A percentile compares a stretch with the other conserved stretches of the same genome.
Evolutionary conservation across 176 grass and related monocot genomes (phyloP).

Genomic region (Tillandsia fasciculata): DNA sequence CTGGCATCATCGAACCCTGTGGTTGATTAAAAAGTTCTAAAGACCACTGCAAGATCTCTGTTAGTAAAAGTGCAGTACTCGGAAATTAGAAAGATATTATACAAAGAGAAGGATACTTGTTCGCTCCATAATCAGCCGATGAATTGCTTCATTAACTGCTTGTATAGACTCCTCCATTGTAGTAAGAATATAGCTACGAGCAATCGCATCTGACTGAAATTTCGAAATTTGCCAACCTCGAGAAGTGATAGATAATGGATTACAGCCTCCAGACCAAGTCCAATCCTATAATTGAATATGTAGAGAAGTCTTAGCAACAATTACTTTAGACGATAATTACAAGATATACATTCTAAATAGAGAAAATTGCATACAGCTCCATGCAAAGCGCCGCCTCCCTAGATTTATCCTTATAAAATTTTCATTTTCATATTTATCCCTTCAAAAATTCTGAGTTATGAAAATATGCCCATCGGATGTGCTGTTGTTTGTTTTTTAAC

Average conservation of each 20-base stretch:
- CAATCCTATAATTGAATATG: conserved; percentile 48
- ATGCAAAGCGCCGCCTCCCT: too few species aligned
- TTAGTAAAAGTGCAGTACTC: background rate
- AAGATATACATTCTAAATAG: background rate
- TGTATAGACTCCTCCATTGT: conserved; percentile 82
- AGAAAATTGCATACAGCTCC: background rate
- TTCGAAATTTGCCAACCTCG: conserved; percentile 60
- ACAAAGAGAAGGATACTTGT: conserved; percentile 51
- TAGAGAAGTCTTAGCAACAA: conserved; percentile 11
- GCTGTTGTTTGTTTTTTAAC: too few species aligned
- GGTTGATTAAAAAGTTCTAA: background rate
- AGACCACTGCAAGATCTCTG: background rate
- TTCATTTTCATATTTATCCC: too few species aligned
- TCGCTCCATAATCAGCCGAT: conserved; percentile 41
- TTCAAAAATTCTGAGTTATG: too few species aligned
- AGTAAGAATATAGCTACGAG: conserved; percentile 80
- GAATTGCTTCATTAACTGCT: conserved; percentile 70
- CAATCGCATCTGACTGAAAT: conserved; percentile 74
- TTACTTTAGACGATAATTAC: background rate
- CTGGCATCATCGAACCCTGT: too few species aligned
- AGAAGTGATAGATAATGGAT: conserved; percentile 71
- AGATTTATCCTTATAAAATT: too few species aligned
- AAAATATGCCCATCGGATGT: too few species aligned
- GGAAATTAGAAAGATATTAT: background rate
- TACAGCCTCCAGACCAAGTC: conserved; percentile 97